Conservation (phyloP, 1,284 basidiomycete species). For the Trametes sp. region DNA sequence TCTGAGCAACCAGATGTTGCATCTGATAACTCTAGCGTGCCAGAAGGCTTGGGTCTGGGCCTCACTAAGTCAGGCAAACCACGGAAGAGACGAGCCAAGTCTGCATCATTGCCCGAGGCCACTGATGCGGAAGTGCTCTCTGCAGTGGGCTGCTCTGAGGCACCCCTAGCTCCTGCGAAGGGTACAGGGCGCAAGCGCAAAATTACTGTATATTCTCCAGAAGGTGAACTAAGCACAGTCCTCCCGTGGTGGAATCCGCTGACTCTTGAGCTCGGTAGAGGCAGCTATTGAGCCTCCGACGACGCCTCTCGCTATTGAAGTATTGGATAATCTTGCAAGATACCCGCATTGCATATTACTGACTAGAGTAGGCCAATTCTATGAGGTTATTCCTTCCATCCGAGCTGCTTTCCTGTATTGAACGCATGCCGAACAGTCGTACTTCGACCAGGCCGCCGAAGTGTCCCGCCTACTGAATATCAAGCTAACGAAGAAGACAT, state of each 20-base stretch:
- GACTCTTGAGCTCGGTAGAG: not conserved
- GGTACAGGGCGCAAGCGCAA: conserved; percentile 15
- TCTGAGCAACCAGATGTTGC: not conserved
- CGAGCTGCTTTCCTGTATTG: not conserved
- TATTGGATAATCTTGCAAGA: conserved; percentile 73
- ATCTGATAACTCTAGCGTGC: not conserved
- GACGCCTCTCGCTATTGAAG: conserved; percentile 69
- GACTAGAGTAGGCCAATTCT: conserved; percentile 94
- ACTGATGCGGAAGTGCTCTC: not conserved
- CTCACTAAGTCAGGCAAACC: conserved; percentile 4
- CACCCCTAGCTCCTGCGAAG: not conserved
- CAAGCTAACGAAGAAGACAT: conserved; percentile 78
- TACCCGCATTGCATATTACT: conserved; percentile 92
- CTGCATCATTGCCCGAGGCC: not conserved
- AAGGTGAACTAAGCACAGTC: conserved; percentile 7
- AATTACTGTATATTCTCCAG: not conserved
- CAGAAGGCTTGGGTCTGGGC: not conserved
- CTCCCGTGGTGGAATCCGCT: too few relatives aligned
- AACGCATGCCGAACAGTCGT: conserved; percentile 59
- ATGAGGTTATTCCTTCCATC: conserved; percentile 68
- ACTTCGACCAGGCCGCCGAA: conserved; percentile 89
- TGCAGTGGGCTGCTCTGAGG: not conserved
- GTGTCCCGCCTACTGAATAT: conserved; percentile 83
- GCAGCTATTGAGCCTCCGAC: conserved; percentile 42
- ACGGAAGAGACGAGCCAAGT: conserved; percentile 21